Evolutionary conservation across 2,329 filamentous ascomycete species (phyloP).

Genomic region (Colletotrichum cordylinicola): DNA sequence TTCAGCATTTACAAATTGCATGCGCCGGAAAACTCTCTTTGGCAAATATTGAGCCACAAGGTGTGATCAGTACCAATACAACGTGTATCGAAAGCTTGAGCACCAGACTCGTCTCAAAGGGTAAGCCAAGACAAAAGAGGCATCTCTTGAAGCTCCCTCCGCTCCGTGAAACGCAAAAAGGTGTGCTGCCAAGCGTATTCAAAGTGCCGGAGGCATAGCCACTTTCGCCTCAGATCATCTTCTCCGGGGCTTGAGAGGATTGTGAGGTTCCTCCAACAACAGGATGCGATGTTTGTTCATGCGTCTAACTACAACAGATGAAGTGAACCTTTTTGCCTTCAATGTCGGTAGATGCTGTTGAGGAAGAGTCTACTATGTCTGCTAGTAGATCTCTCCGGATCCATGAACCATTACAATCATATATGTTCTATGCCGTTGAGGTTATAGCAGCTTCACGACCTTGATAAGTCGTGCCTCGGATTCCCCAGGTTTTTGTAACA

Average conservation of each 20-base stretch:
- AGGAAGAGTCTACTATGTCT: no score
- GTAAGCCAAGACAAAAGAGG: not conserved
- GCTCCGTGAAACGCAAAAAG: not conserved
- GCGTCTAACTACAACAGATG: not conserved
- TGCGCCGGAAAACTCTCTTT: not conserved
- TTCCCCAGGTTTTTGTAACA: no score
- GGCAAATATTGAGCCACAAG: not conserved
- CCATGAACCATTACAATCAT: not conserved
- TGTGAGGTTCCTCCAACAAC: not conserved
- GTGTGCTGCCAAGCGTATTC: not conserved
- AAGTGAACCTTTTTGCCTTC: not conserved
- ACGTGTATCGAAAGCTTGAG: not conserved
- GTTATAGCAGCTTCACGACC: no score
- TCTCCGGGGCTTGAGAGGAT: not conserved
- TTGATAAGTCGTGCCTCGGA: no score
- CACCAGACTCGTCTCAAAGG: not conserved
- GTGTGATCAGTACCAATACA: not conserved
- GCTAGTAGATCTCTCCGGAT: no score
- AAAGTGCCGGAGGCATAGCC: not conserved
- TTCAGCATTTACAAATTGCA: not conserved
- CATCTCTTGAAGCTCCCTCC: not conserved
- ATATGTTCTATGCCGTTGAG: not conserved
- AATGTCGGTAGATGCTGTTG: not conserved
- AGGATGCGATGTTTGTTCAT: rapidly evolving
- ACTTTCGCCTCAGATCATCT: not conserved